Conservation (phyloP, 2,329 filamentous ascomycete genomes). For the Cordyceps fumosorosea region DNA sequence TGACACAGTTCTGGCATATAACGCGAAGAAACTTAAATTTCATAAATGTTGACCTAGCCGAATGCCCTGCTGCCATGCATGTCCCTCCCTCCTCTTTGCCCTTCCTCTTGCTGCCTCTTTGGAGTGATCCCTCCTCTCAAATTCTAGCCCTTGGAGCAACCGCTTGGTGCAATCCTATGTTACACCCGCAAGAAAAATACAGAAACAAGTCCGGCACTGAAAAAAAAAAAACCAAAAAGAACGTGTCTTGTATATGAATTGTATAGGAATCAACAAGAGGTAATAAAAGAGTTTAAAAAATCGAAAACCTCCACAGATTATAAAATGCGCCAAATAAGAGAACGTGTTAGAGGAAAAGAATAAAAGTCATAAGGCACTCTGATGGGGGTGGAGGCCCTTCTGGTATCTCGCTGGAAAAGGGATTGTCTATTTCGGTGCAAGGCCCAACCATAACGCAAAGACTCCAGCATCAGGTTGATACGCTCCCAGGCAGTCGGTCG, state of each 20-base stretch:
- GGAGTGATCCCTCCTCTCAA: background rate
- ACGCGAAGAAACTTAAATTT: background rate
- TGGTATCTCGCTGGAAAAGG: conserved; percentile 13
- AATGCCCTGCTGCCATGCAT: background rate
- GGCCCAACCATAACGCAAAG: conserved; percentile 12
- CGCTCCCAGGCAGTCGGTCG: conserved; percentile 3
- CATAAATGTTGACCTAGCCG: background rate
- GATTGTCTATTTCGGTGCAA: conserved; percentile 12
- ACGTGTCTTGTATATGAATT: conserved; percentile 5
- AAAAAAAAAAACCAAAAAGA: background rate
- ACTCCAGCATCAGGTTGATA: conserved; percentile 16
- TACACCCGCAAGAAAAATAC: background rate
- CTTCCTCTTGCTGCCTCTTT: background rate
- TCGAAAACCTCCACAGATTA: conserved; percentile 9
- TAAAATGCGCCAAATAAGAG: conserved; percentile 9
- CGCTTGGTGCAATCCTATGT: too few relatives aligned
- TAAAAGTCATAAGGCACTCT: conserved; percentile 11
- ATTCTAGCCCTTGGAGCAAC: background rate
- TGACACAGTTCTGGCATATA: background rate
- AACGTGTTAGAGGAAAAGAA: background rate
- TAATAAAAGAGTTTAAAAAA: conserved; percentile 7
- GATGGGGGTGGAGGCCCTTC: conserved; percentile 6
- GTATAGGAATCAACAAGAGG: conserved; percentile 3
- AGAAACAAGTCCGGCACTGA: background rate
- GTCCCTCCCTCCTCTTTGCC: background rate